Base-by-base conservation (phyloP, 176 grass and related monocot genomes). In the Oropetium thomaeum region DNA sequence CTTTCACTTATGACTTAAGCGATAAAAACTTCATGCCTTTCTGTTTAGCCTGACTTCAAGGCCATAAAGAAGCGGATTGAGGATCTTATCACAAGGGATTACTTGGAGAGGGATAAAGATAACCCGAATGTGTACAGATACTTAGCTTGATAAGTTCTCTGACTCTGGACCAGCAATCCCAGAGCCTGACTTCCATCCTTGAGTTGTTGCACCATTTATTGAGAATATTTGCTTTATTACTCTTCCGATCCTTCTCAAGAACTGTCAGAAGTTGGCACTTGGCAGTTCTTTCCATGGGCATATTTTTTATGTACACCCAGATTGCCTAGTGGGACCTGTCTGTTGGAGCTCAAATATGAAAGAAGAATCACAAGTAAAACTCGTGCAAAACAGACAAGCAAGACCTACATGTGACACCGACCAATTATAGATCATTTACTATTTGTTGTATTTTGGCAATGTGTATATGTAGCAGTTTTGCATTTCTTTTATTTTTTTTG, bases 41-140 rank as follows among this genome's bases (percentile, higher is more conserved):
- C 52, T 68, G 3, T 86, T 58, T 83, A 96, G 92, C 92, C 92
- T 10, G 92, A 96, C 80, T 89, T 96, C 83, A 91, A 91, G 77
- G 88, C 86, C 32, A 96, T 96, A n/a, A 91, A 96, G 88, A 96
- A 91, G 79, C 87, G 92, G 48, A 91, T 91, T 33, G 92, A 96
- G 72, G 88, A 91, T 55, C 86, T 96, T 75, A 96, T 96, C 57
- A 84, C 83, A 26, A 88, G 88, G 62, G 92, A 96, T 55, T 96
- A 96, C 79, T 63, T 96, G 70, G 92, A 91, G 86, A 91, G 88
- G 80, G 92, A 96, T 22, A 91, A 86, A 81, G 85, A 95, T 39
- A 91, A 89, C 37, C 88, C 76, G 1, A 96, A 96, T 44, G 29
- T 82, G 42, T 96, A 88, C 76, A 87, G 83, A 73, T 96, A 96